A percentile compares a stretch with the other conserved stretches of the same genome.
Evolutionary conservation across 495 filamentous ascomycete species (phyloP).

Genomic region (Cercophora sp.): DNA sequence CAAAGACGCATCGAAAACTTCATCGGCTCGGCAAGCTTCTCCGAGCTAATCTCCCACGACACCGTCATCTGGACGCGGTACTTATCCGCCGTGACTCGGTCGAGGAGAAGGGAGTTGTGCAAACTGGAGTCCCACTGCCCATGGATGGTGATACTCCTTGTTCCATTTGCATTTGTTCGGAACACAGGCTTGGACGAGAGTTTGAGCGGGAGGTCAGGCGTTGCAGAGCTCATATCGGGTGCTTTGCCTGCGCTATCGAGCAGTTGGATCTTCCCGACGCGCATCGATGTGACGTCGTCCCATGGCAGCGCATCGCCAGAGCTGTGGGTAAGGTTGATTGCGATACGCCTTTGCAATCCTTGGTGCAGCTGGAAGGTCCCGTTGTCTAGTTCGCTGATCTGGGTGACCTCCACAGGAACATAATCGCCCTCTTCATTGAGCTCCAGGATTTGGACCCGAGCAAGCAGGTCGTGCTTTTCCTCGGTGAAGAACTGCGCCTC

Average conservation of each 20-base stretch:
- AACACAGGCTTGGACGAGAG: constrained; percentile 70
- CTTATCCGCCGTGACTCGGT: constrained; percentile 83
- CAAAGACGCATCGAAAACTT: constrained; percentile 74
- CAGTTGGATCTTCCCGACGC: constrained; percentile 74
- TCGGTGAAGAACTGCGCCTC: constrained; percentile 90
- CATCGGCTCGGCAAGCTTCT: constrained; percentile 76
- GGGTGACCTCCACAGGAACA: constrained; percentile 85
- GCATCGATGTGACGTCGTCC: constrained; percentile 70
- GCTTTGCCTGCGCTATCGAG: constrained; percentile 81
- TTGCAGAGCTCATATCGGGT: constrained; percentile 67
- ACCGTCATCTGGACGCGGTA: constrained; percentile 87
- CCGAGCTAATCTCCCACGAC: constrained; percentile 74
- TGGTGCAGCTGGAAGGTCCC: constrained; percentile 95
- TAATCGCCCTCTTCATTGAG: constrained; percentile 89
- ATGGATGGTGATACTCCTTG: constrained; percentile 75
- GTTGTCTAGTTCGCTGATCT: constrained; percentile 72
- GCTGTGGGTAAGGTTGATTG: constrained; percentile 80
- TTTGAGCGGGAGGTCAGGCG: constrained; percentile 71
- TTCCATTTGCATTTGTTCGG: constrained; percentile 82
- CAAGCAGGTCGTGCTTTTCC: constrained; percentile 90
- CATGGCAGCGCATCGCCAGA: constrained; percentile 84
- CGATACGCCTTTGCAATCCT: constrained; percentile 84
- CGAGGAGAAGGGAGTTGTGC: constrained; percentile 83
- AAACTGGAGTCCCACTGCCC: constrained; percentile 97
- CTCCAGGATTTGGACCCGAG: constrained; percentile 81